These are phyloP conservation scores for Acorus calamus DNA, from an alignment of 106 monocot genomes.

Conservation along the genomic window DNA sequence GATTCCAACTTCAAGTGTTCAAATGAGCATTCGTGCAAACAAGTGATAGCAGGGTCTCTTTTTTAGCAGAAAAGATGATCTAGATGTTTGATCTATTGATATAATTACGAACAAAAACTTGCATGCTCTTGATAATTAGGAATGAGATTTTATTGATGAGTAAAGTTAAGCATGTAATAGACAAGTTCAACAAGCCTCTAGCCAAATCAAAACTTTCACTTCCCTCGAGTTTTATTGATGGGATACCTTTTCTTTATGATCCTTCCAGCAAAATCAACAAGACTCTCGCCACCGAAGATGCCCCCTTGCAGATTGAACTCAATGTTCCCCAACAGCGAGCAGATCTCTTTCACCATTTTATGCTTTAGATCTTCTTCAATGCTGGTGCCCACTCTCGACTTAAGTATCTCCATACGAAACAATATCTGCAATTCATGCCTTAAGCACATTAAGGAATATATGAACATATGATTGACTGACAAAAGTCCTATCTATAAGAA, in stretches of 20 bases:
- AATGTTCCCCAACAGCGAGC: conserved; percentile 74
- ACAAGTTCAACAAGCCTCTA: too few relatives aligned
- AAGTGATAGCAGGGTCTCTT: too few relatives aligned
- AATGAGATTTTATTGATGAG: too few relatives aligned
- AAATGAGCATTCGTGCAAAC: too few relatives aligned
- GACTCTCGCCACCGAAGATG: conserved; percentile 48
- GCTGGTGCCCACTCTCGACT: conserved; percentile 28
- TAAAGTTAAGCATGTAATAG: too few relatives aligned
- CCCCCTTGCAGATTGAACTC: conserved; percentile 72
- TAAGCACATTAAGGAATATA: conserved; percentile 30
- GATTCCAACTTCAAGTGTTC: too few relatives aligned
- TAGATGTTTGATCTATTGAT: too few relatives aligned
- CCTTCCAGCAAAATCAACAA: conserved; percentile 73
- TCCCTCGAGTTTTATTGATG: too few relatives aligned
- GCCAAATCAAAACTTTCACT: too few relatives aligned
- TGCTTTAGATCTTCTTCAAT: conserved; percentile 32
- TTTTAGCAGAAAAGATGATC: too few relatives aligned
- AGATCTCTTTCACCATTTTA: conserved; percentile 76
- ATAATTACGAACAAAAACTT: too few relatives aligned
- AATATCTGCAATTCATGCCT: conserved; percentile 94
- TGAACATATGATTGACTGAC: background rate
- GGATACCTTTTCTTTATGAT: conserved; percentile 73
- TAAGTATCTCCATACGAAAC: conserved; percentile 87
- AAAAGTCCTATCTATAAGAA: background rate
- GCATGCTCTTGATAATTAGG: too few relatives aligned